Conservation (phyloP, 495 filamentous ascomycete species). For the Trichoderma orchidacearum region DNA sequence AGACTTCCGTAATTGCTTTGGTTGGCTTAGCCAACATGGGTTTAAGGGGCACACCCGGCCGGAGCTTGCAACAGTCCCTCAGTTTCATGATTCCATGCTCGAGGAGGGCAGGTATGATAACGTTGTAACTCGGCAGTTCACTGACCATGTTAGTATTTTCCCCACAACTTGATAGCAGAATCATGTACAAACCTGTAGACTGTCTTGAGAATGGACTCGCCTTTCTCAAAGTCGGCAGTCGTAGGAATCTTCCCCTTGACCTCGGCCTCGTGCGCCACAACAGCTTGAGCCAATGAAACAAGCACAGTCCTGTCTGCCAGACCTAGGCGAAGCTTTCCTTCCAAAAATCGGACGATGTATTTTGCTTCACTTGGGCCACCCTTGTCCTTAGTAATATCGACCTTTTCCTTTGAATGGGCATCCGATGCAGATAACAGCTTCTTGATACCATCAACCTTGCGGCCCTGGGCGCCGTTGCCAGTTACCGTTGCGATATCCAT, state of each 20-base stretch:
- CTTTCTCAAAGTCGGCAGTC: constrained; percentile 61
- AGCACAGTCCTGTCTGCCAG: constrained; percentile 87
- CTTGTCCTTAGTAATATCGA: constrained; percentile 85
- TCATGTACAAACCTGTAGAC: constrained; percentile 60
- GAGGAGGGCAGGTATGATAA: constrained; percentile 81
- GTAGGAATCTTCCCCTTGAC: constrained; percentile 52
- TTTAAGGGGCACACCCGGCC: constrained; percentile 88
- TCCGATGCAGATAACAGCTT: constrained; percentile 85
- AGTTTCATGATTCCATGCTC: constrained; percentile 74
- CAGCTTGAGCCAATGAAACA: constrained; percentile 75
- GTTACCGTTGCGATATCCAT: constrained; percentile 77
- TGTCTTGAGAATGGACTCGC: constrained; percentile 71
- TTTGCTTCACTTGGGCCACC: constrained; percentile 92
- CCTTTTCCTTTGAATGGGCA: constrained; percentile 50
- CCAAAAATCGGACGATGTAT: constrained; percentile 79
- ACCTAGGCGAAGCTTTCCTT: constrained; percentile 85
- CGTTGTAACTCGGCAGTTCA: constrained; percentile 88
- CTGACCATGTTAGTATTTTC: constrained; percentile 25
- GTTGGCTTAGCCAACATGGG: constrained; percentile 98
- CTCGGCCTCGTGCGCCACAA: constrained; percentile 67
- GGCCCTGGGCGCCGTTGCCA: constrained; percentile 76
- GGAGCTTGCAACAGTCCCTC: constrained; percentile 75
- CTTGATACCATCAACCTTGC: constrained; percentile 90
- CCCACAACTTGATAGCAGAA: not conserved
- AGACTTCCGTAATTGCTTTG: constrained; percentile 95